A percentile compares a stretch with the other conserved stretches of the same genome.
These are phyloP conservation scores for Ogataea salicorniae DNA, from an alignment of 805 yeast genomes.

Conservation along the genomic window DNA sequence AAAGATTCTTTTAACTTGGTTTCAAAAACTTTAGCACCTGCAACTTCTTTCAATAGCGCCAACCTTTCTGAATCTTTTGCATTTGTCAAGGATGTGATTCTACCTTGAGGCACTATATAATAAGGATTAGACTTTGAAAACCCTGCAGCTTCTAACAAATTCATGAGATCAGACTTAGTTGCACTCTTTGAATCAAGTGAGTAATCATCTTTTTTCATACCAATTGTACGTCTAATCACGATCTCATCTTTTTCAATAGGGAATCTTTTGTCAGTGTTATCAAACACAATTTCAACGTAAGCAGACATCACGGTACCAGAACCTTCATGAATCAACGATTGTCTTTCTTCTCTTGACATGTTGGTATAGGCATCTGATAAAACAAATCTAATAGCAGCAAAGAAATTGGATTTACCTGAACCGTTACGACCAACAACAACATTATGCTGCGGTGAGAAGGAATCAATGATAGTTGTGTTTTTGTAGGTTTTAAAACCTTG, in stretches of 20 bases:
- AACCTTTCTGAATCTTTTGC: slow-evolving; percentile 84
- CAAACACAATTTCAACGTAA: slow-evolving; percentile 84
- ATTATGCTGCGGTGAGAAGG: slow-evolving; percentile 75
- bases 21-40: slow-evolving; percentile 93
- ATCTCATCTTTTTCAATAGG: slow-evolving; percentile 67
- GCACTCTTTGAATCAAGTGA: slow-evolving; percentile 76
- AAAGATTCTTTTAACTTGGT: slow-evolving; percentile 69
- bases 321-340: slow-evolving; percentile 84
- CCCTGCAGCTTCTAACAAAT: slow-evolving; percentile 84
- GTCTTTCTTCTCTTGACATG: slow-evolving; percentile 79
- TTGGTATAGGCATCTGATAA: slow-evolving; percentile 84
- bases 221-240: slow-evolving; percentile 79
- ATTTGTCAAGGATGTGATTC: slow-evolving; percentile 81
- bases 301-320: slow-evolving; percentile 89
- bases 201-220: slow-evolving; percentile 89
- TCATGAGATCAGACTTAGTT: slow-evolving; percentile 74
- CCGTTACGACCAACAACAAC: slow-evolving; percentile 91
- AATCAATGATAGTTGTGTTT: slow-evolving; percentile 71
- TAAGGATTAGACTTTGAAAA: slow-evolving; percentile 87
- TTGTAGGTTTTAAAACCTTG: slow-evolving; percentile 94
- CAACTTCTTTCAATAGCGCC: slow-evolving; percentile 78
- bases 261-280: slow-evolving; percentile 71
- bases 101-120: slow-evolving; percentile 96
- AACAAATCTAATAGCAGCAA: slow-evolving; percentile 91
- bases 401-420: slow-evolving; percentile 94